Conservation (phyloP, 129 eudicot species). For the Oenanthe sinensis region DNA sequence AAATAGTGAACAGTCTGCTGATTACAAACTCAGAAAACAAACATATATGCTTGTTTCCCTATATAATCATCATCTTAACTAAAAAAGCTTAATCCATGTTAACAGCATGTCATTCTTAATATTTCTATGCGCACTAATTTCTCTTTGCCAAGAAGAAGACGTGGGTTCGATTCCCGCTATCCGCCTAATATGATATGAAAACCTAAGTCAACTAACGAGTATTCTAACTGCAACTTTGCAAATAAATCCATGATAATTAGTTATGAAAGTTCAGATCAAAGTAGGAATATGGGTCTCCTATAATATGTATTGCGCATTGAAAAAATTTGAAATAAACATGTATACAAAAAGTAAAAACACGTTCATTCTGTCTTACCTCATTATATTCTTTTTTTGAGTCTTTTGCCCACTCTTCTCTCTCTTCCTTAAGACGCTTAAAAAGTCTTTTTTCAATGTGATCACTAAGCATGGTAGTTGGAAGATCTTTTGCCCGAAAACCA, state of each 20-base stretch:
- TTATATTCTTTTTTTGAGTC: slow-evolving; percentile 29
- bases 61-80: not conserved
- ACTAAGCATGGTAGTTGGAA: slow-evolving; percentile 67
- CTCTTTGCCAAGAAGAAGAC: no score
- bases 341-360: not conserved
- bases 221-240: not conserved
- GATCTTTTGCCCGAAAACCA: slow-evolving; percentile 61
- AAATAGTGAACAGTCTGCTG: not conserved
- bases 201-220: not conserved
- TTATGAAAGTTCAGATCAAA: not conserved
- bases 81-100: not conserved
- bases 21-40: not conserved
- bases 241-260: not conserved
- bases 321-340: no score
- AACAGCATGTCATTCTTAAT: not conserved
- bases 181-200: not conserved
- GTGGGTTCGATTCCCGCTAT: no score
- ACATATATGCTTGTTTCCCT: not conserved
- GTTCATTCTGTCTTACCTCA: slow-evolving; percentile 33
- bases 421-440: slow-evolving; percentile 47
- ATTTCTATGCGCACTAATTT: not conserved
- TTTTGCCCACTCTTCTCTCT: slow-evolving; percentile 61
- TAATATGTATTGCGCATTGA: no score
- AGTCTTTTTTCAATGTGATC: slow-evolving; percentile 71
- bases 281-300: no score